Percentiles rank a stretch among this genome's conserved stretches.
phyloP scores from a whole-genome alignment of 306 rosid genomes.

The Phaseolus lunatus region DNA sequence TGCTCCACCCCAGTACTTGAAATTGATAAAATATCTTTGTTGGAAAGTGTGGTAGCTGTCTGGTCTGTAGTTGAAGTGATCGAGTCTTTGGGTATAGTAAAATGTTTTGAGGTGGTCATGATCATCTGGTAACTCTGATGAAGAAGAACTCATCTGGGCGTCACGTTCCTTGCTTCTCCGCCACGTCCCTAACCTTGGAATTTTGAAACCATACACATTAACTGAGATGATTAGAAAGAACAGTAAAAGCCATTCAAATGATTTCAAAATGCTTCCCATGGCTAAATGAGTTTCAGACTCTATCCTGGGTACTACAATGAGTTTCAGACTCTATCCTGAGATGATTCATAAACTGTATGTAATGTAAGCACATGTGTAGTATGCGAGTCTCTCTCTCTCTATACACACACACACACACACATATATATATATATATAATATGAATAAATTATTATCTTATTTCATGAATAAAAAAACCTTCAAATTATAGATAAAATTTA shows the following conservation, averaged over 20 bases:
- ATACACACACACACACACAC: too few relatives aligned
- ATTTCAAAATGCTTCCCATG: slow-evolving; percentile 36
- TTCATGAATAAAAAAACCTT: too few relatives aligned
- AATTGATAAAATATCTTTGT: slow-evolving; percentile 56
- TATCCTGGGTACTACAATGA: background rate
- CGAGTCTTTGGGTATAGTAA: slow-evolving; percentile 58
- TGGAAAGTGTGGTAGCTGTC: slow-evolving; percentile 56
- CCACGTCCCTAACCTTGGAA: slow-evolving; percentile 51
- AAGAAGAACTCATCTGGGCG: slow-evolving; percentile 34
- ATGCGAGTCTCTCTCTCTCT: too few relatives aligned
- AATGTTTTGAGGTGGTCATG: slow-evolving; percentile 32
- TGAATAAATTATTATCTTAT: too few relatives aligned
- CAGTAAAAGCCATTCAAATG: slow-evolving; percentile 21
- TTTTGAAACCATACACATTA: slow-evolving; percentile 21
- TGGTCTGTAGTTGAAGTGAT: slow-evolving; percentile 64
- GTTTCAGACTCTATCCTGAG: too few relatives aligned
- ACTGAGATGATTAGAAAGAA: slow-evolving; percentile 11
- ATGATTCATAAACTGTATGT: too few relatives aligned
- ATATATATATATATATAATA: too few relatives aligned
- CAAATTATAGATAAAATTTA: background rate
- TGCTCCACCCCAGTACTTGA: slow-evolving; percentile 54
- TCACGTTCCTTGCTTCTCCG: slow-evolving; percentile 18
- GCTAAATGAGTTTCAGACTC: background rate
- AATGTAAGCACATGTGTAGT: too few relatives aligned
- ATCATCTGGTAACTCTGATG: background rate